These are phyloP conservation scores for Gracilaria caudata DNA, from an alignment of 23 red algal species.

Conservation along the genomic window DNA sequence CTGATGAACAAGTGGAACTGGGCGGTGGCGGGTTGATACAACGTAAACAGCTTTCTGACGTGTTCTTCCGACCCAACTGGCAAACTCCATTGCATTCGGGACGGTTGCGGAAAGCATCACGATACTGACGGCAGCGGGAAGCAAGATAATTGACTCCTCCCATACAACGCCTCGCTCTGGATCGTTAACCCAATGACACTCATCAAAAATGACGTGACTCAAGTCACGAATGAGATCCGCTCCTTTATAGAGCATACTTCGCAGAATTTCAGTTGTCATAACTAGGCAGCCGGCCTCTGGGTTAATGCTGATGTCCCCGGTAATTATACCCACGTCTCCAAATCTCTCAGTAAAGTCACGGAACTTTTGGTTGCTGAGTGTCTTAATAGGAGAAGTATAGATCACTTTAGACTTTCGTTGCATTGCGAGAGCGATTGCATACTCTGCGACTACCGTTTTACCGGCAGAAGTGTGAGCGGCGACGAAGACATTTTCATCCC, in stretches of 20 bases:
- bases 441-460: conserved; percentile 95
- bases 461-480: conserved; percentile 96
- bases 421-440: conserved; percentile 87
- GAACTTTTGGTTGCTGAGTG: conserved; percentile 97
- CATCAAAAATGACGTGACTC: conserved; percentile 95
- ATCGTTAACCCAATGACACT: conserved; percentile 95
- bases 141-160: conserved; percentile 95
- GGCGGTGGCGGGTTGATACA: conserved; percentile 56
- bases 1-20: conserved; percentile 63
- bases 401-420: conserved; percentile 85
- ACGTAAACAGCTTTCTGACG: conserved; percentile 74
- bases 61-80: conserved; percentile 89
- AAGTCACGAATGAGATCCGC: conserved; percentile 91
- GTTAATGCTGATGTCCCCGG: conserved; percentile 90
- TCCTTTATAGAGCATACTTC: conserved; percentile 95
- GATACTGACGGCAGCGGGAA: conserved; percentile 74
- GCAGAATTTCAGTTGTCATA: conserved; percentile 97
- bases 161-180: conserved; percentile 96
- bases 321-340: conserved; percentile 86
- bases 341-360: conserved; percentile 85
- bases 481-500: conserved; percentile 92
- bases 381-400: conserved; percentile 97
- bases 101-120: conserved; percentile 96
- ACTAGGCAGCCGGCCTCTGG: conserved; percentile 85
- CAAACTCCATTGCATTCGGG: conserved; percentile 94